Conservation (phyloP, 2,329 filamentous ascomycete genomes). For the Aspergillus transmontanensis region DNA sequence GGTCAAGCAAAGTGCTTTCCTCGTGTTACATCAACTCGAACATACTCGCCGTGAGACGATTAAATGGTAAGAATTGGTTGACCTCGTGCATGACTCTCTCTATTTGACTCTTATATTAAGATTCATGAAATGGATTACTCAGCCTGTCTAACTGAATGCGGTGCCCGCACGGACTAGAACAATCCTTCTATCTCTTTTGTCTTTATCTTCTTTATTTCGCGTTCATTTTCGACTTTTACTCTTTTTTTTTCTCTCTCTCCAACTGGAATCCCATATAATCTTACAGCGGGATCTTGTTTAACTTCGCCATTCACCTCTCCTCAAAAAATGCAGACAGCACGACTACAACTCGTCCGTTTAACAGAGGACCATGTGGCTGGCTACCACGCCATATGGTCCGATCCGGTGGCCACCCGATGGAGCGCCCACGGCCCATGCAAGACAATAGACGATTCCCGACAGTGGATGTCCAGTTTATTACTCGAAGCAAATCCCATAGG, state of each 20-base stretch:
- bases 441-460: slow-evolving; percentile 12
- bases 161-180: neutral
- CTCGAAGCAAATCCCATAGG: neutral
- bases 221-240: too few species aligned
- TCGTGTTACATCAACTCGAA: too few species aligned
- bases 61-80: too few species aligned
- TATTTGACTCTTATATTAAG: too few species aligned
- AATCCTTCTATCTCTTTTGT: too few species aligned
- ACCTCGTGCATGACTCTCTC: too few species aligned
- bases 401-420: slow-evolving; percentile 21
- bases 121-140: neutral
- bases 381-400: slow-evolving; percentile 21
- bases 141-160: neutral
- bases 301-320: too few species aligned
- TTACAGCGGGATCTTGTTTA: too few species aligned
- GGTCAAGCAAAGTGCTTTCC: too few species aligned
- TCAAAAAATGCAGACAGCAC: neutral
- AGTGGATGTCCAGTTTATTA: slow-evolving; percentile 15
- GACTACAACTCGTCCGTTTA: slow-evolving; percentile 16
- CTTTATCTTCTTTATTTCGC: neutral
- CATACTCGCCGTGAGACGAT: too few species aligned
- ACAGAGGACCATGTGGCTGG: slow-evolving; percentile 14
- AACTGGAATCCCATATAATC: neutral
- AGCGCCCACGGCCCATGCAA: slow-evolving; percentile 18
- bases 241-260: too few species aligned